Conservation (phyloP, 1,139 yeast genomes). For the Pichia terricola region DNA sequence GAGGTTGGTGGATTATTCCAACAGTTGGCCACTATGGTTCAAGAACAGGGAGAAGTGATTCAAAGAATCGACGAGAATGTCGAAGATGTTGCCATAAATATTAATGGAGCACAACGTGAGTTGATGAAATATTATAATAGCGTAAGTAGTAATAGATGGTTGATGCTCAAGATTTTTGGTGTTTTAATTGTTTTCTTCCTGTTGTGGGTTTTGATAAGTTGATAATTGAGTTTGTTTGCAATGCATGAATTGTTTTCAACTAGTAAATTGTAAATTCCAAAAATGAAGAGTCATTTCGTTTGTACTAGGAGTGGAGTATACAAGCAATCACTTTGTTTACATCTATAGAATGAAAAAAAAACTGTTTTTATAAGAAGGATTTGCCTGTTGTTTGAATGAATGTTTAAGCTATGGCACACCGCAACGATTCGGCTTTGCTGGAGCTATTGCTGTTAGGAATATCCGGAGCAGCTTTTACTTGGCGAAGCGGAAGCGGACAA, state of each 20-base stretch:
- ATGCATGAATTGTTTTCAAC: no score
- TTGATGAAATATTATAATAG: conserved; percentile 81
- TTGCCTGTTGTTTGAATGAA: no score
- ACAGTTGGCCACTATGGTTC: conserved; percentile 94
- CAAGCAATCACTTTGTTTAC: no score
- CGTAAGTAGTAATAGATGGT: conserved; percentile 86
- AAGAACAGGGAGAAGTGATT: conserved; percentile 93
- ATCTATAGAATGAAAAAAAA: no score
- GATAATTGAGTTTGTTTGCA: background rate
- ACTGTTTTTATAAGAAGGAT: no score
- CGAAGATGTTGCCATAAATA: conserved; percentile 83
- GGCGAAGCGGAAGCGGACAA: no score
- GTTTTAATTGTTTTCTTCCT: conserved; percentile 69
- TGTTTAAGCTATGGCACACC: no score
- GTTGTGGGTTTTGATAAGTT: conserved; percentile 71
- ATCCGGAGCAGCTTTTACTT: no score
- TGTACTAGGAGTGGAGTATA: background rate
- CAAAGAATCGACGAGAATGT: conserved; percentile 94
- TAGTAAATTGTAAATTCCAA: no score
- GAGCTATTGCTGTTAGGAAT: no score
- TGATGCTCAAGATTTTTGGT: conserved; percentile 83
- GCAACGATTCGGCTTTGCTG: no score
- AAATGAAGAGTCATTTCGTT: no score
- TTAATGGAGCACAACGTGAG: conserved; percentile 91
- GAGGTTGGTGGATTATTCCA: conserved; percentile 94